Conservation (phyloP, 1,284 basidiomycete species). For the Moesziomyces sp. region DNA sequence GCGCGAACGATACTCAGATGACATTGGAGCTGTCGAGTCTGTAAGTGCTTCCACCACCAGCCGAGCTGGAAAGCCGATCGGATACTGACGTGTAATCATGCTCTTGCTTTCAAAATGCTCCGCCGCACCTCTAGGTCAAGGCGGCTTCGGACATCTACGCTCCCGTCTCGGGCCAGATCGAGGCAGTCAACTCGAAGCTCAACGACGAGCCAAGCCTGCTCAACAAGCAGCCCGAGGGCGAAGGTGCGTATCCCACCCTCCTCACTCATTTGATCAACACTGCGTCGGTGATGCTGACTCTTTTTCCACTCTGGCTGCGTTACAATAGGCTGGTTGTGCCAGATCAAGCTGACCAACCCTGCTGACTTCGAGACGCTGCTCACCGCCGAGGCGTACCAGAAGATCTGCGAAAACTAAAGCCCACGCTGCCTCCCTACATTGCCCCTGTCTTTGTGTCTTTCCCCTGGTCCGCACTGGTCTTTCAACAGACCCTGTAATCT, state of each 20-base stretch:
- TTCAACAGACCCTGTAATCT: slow-evolving; percentile 21
- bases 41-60: slow-evolving; percentile 65
- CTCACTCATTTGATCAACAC: too few relatives aligned
- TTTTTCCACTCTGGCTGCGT: not conserved
- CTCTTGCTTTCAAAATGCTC: not conserved
- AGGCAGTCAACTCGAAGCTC: slow-evolving; percentile 82
- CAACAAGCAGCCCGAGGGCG: slow-evolving; percentile 86
- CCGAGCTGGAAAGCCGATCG: too few relatives aligned
- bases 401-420: slow-evolving; percentile 48
- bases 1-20: slow-evolving; percentile 72
- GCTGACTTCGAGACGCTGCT: slow-evolving; percentile 80
- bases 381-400: slow-evolving; percentile 80
- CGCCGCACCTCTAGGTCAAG: slow-evolving; percentile 73
- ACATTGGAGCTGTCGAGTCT: slow-evolving; percentile 95
- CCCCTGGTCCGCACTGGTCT: slow-evolving; percentile 12
- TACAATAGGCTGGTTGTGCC: slow-evolving; percentile 89
- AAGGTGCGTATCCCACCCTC: slow-evolving; percentile 74
- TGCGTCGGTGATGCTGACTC: too few relatives aligned
- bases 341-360: slow-evolving; percentile 83
- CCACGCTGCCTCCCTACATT: not conserved
- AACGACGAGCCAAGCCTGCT: slow-evolving; percentile 80
- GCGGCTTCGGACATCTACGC: slow-evolving; percentile 97
- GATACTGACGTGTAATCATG: slow-evolving; percentile 4
- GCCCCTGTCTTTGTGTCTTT: not conserved
- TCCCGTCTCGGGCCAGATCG: slow-evolving; percentile 85